These are phyloP conservation scores for Galerina marginata DNA, from an alignment of 768 basidiomycete species.

Conservation along the genomic window DNA sequence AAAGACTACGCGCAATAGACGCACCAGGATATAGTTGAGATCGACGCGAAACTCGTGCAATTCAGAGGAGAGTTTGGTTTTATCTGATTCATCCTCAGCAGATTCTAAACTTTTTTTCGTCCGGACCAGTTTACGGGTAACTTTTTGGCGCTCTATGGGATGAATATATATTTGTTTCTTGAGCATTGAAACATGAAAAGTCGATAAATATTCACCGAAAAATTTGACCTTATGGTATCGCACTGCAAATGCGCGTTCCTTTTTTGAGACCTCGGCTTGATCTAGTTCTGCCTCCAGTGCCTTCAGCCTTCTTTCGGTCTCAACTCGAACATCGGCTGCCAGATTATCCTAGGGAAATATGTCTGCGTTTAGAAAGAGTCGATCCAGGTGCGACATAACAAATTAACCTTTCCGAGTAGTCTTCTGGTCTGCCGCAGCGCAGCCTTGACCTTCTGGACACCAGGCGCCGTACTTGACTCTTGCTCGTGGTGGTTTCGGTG, in stretches of 20 bases:
- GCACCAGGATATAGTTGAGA: slow-evolving; percentile 87
- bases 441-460: slow-evolving; percentile 88
- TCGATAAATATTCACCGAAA: slow-evolving; percentile 67
- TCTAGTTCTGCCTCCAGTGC: slow-evolving; percentile 76
- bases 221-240: slow-evolving; percentile 94
- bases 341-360: slow-evolving; percentile 63
- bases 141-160: slow-evolving; percentile 81
- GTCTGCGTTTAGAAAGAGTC: neutral
- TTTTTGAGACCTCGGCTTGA: slow-evolving; percentile 62
- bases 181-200: neutral
- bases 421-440: slow-evolving; percentile 82
- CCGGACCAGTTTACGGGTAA: slow-evolving; percentile 76
- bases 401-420: slow-evolving; percentile 74
- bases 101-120: slow-evolving; percentile 57
- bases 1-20: slow-evolving; percentile 6
- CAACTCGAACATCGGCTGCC: slow-evolving; percentile 83
- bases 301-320: slow-evolving; percentile 79
- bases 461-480: slow-evolving; percentile 47
- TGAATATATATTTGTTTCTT: too few species aligned
- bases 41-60: slow-evolving; percentile 78
- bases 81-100: slow-evolving; percentile 37
- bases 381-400: neutral
- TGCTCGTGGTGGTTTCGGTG: slow-evolving; percentile 28
- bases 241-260: slow-evolving; percentile 74
- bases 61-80: slow-evolving; percentile 49